Base-by-base conservation (phyloP, 2,329 filamentous ascomycete species). In the Epichloe bromicola region DNA sequence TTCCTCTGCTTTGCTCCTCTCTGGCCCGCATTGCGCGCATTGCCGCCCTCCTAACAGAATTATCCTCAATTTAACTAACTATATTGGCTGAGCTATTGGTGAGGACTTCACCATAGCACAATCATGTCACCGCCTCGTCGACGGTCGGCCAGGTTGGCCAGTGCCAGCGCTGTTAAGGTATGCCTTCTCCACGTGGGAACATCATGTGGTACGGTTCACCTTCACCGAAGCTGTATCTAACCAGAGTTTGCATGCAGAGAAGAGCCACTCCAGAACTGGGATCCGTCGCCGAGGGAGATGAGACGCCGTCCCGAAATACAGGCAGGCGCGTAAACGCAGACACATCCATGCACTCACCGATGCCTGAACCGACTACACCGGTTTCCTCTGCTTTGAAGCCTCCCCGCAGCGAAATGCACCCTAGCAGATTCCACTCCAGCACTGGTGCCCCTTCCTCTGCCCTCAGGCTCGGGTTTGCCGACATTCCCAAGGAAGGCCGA, bases 381-480 rank as follows among this genome's bases (percentile, higher is more conserved):
- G 79, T 79, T 39, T 77, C 75, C 14, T 80, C 81, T 4, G 76
- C 81, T 5, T 71, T 85, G 58, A 85, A 86, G 69, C 86, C 88
- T 23, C 73, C 84, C 46, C 76, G 76, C 56, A 80, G 83, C 53
- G 89, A 95, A 65, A 96, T 96, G 90, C 90, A 96, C 64, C 91
- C 91, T 8, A 86, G 86, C 70, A 86, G 86, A 63, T 79, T 81
- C 51, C 88, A 93, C 52, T 76, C 79, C 56, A 90, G 86, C 20
- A 85, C 82, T 55, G 86, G 85, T 50, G 74, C 86, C 43, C 79
- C 85, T 2, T 89, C 93, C 26, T 88, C 89, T 11, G 88, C 85
- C 5, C 74, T 93, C 42, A 80, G 85, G 61, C 75, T 95, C 20
- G 90, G 90, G 15, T 95, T 96, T 67, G 79, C 80, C 53, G 85